Percentiles rank a stretch among this genome's conserved stretches.
phyloP scores from a whole-genome alignment of 1,284 basidiomycete species.

The Rhodotorula mucilaginosa region DNA sequence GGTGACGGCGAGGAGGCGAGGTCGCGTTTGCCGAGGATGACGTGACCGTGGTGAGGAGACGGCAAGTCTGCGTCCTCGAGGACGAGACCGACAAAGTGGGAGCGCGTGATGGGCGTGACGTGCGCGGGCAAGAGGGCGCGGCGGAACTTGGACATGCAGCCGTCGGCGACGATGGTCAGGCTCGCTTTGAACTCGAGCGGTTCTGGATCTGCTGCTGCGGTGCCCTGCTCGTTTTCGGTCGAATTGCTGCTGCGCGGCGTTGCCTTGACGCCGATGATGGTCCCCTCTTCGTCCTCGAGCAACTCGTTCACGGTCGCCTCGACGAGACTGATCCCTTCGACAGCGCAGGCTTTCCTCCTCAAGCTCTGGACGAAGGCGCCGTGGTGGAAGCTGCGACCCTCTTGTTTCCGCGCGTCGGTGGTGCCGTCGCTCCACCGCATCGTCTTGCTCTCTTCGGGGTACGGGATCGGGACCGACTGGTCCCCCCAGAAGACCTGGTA shows the following conservation, averaged over 20 bases:
- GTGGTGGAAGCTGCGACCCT: conserved; percentile 85
- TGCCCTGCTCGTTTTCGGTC: neutral
- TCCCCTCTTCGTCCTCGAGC: conserved; percentile 52
- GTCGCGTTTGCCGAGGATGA: conserved; percentile 61
- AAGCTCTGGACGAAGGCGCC: conserved; percentile 85
- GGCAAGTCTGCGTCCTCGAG: conserved; percentile 73
- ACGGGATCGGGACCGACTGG: conserved; percentile 77
- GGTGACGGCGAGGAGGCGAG: conserved; percentile 4
- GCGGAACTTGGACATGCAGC: conserved; percentile 87
- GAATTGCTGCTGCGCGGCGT: conserved; percentile 52
- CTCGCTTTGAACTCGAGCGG: conserved; percentile 59
- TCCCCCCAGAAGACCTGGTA: conserved; percentile 74
- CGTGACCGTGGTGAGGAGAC: conserved; percentile 81
- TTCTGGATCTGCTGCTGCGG: neutral
- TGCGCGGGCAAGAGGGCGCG: conserved; percentile 48
- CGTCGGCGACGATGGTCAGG: conserved; percentile 86
- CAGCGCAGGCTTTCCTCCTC: conserved; percentile 62
- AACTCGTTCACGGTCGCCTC: conserved; percentile 80
- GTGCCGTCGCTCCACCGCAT: conserved; percentile 38
- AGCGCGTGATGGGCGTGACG: conserved; percentile 60
- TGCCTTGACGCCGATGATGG: conserved; percentile 64
- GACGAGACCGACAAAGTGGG: conserved; percentile 78
- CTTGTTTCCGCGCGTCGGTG: conserved; percentile 46
- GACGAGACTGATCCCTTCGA: conserved; percentile 61
- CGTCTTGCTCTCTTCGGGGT: conserved; percentile 66